A percentile compares a stretch with the other conserved stretches of the same genome.
Conservation (phyloP, 2,329 filamentous ascomycete species). For the Cladosporium oxysporum region DNA sequence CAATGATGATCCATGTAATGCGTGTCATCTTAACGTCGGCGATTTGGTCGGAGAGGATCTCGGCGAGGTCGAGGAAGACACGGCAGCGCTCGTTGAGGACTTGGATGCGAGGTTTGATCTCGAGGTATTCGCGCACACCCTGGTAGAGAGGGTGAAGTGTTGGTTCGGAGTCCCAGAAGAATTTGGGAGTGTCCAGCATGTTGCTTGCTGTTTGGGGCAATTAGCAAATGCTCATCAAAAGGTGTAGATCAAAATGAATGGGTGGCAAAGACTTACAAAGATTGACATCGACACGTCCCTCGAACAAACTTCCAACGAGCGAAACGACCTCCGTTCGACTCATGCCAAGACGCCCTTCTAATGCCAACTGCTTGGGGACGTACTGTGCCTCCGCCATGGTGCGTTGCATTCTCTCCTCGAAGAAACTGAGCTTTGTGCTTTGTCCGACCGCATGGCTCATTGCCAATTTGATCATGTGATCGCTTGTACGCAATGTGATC, state of each 20-base stretch:
- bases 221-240: slow-evolving; percentile 1
- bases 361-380: slow-evolving; percentile 82
- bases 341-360: slow-evolving; percentile 91
- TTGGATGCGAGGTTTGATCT: slow-evolving; percentile 93
- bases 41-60: slow-evolving; percentile 89
- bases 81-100: slow-evolving; percentile 96
- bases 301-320: slow-evolving; percentile 87
- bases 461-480: slow-evolving; percentile 98
- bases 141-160: slow-evolving; percentile 92
- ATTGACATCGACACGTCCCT: slow-evolving; percentile 94
- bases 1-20: slow-evolving; percentile 98
- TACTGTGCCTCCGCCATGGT: slow-evolving; percentile 94
- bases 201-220: slow-evolving; percentile 70
- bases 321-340: slow-evolving; percentile 87
- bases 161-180: slow-evolving; percentile 98
- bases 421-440: slow-evolving; percentile 93
- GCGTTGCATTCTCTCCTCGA: slow-evolving; percentile 92
- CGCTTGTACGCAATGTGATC: slow-evolving; percentile 91
- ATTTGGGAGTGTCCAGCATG: slow-evolving; percentile 92
- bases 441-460: slow-evolving; percentile 98
- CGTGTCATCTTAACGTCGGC: slow-evolving; percentile 92
- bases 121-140: slow-evolving; percentile 93
- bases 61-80: slow-evolving; percentile 93
- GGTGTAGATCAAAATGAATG: neutral
- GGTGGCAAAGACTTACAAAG: slow-evolving; percentile 66